A percentile compares a stretch with the other conserved stretches of the same genome.
These are phyloP conservation scores for Vinca major DNA, from an alignment of 305 asterid genomes.

Conservation along the genomic window DNA sequence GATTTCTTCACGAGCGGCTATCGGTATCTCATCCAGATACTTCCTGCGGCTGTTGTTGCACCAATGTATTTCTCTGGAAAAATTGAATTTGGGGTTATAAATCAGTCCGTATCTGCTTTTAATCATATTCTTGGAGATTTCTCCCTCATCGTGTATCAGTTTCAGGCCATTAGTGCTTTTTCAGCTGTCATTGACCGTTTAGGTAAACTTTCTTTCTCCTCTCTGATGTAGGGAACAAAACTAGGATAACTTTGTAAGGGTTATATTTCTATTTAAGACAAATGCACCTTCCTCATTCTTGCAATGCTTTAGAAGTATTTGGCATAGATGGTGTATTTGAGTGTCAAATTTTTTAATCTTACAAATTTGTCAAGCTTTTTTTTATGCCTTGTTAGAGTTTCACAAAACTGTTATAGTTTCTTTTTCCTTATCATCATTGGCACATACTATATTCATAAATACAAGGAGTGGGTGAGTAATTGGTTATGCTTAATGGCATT, in stretches of 20 bases:
- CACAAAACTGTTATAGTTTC: neutral
- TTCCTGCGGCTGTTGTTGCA: constrained; percentile 96
- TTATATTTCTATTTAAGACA: neutral
- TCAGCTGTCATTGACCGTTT: constrained; percentile 86
- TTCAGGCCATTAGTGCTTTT: constrained; percentile 93
- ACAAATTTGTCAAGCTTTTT: no score
- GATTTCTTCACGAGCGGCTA: constrained; percentile 94
- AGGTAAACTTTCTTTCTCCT: constrained; percentile 38
- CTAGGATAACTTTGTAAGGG: neutral
- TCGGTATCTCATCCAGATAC: constrained; percentile 83
- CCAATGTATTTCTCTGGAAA: constrained; percentile 96
- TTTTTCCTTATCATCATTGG: neutral
- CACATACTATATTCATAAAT: neutral
- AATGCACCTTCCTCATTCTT: neutral
- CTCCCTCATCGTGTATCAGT: constrained; percentile 71
- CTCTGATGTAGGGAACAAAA: neutral
- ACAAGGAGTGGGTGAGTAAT: neutral
- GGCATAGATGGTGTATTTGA: no score
- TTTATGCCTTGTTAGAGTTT: neutral
- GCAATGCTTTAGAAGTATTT: neutral
- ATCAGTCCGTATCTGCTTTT: constrained; percentile 83
- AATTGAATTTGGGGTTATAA: constrained; percentile 92
- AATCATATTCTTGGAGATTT: constrained; percentile 93
- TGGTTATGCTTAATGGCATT: neutral
- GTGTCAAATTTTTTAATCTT: no score